Evolutionary conservation across 2,329 filamentous ascomycete genomes (phyloP).

Genomic region (Teratosphaeria viscida): DNA sequence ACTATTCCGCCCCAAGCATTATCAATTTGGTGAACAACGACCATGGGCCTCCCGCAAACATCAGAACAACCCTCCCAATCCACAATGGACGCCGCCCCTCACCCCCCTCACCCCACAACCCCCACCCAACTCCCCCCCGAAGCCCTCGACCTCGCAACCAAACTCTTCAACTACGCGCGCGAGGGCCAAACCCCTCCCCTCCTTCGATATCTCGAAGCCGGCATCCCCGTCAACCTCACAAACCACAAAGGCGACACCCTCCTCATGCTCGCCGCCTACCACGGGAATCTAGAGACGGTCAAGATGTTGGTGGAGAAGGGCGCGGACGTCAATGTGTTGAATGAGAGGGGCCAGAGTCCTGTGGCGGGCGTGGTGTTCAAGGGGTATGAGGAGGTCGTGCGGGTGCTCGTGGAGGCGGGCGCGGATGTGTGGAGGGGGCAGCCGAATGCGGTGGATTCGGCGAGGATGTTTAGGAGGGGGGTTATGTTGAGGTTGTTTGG

Average conservation of each 20-base stretch:
- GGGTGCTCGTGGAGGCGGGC: slow-evolving; percentile 36
- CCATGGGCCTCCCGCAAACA: slow-evolving; percentile 8
- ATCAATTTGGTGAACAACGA: not conserved
- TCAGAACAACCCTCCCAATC: not conserved
- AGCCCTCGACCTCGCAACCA: slow-evolving; percentile 54
- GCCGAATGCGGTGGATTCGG: slow-evolving; percentile 37
- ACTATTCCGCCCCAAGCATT: not conserved
- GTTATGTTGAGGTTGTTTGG: slow-evolving; percentile 26
- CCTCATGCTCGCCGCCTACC: slow-evolving; percentile 63
- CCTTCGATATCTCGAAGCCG: slow-evolving; percentile 52
- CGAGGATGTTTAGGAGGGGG: slow-evolving; percentile 36
- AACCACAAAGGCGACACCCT: slow-evolving; percentile 66
- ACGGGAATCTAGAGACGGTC: slow-evolving; percentile 54
- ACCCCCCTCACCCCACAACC: not conserved
- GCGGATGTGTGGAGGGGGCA: slow-evolving; percentile 33
- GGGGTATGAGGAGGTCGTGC: slow-evolving; percentile 54
- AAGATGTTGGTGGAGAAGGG: slow-evolving; percentile 50
- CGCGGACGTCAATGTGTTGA: slow-evolving; percentile 57
- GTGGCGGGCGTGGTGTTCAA: slow-evolving; percentile 66
- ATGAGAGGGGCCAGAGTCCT: slow-evolving; percentile 58
- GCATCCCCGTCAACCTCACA: slow-evolving; percentile 58
- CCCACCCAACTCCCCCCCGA: slow-evolving; percentile 44
- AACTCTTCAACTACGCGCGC: slow-evolving; percentile 58
- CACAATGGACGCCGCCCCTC: not conserved
- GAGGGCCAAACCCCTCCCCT: slow-evolving; percentile 48